Base-by-base conservation (phyloP, 176 grass and related monocot genomes). In the Rhynchospora breviuscula region DNA sequence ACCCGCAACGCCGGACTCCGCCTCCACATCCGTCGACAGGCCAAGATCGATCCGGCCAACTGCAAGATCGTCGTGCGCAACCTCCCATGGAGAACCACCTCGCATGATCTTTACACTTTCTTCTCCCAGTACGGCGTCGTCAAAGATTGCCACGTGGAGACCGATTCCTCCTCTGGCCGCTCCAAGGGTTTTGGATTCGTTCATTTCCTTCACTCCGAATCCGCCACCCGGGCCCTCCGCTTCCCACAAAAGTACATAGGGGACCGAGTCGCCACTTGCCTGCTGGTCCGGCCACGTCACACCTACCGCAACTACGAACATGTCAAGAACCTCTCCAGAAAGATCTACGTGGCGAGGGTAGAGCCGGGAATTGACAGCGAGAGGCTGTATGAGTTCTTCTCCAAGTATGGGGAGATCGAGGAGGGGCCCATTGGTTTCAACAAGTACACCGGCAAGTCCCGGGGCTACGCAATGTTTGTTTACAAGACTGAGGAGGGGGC, bases 331-430 rank as follows among this genome's bases (percentile, higher is more conserved):
- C 2, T 67, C 31, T 31, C 13, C 13, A 67, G 65, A 67, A 67
- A 67, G 65, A 67, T 67, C 65, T 67, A 67, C 0, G 65, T 67
- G 29, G 29, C 65, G 2, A 67, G 65, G 65, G 65, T 67, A 2
- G 29, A 43, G 5, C 31, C 65, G 0, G 31, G 12, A 35, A 35
- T 67, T 67, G 65, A 67, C 7, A 40, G 8, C 17, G 31, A 33
- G 65, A 67, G 79, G n/a, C 61, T 90, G 22, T 79, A 79, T 29
- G 43, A 26, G 12, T 79, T 91, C 84, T 94, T 94, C 83, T 46
- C 68, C 31, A 54, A 45, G 69, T 94, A 86, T 23, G 87, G 89
- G 17, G 88, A 88, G 80, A 89, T 94, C 0, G 84, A 91, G 87
- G 85, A 85, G 25, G 84, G 89, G 0, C 77, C 86, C 0, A 47